Conservation (phyloP, 2,329 filamentous ascomycete species). For the Apiospora saccharicola region DNA sequence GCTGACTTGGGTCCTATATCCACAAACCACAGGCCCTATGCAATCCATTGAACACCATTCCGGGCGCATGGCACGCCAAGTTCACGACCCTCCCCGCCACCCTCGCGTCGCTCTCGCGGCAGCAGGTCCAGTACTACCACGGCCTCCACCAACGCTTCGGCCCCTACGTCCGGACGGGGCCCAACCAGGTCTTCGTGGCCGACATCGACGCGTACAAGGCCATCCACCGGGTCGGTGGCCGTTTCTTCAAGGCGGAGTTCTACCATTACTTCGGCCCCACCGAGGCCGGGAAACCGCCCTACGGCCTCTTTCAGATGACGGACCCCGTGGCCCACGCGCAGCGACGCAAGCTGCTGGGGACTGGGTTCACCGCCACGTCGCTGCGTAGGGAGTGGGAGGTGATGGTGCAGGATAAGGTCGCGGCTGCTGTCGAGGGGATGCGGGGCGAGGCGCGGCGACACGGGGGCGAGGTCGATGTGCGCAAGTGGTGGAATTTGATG, state of each 20-base stretch:
- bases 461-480: slow-evolving; percentile 51
- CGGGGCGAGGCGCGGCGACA: neutral
- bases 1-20: too few species aligned
- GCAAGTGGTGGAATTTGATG: slow-evolving; percentile 63
- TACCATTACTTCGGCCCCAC: slow-evolving; percentile 30
- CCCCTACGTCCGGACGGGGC: slow-evolving; percentile 39
- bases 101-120: neutral
- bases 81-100: slow-evolving; percentile 13
- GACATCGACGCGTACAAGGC: slow-evolving; percentile 32
- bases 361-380: slow-evolving; percentile 46
- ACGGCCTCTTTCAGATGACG: slow-evolving; percentile 49
- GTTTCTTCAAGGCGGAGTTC: slow-evolving; percentile 36
- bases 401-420: slow-evolving; percentile 26
- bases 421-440: slow-evolving; percentile 10
- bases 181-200: slow-evolving; percentile 37
- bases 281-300: slow-evolving; percentile 19
- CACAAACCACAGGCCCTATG: neutral
- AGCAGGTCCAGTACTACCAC: slow-evolving; percentile 22
- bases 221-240: slow-evolving; percentile 38
- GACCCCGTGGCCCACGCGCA: slow-evolving; percentile 47
- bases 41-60: slow-evolving; percentile 4
- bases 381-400: slow-evolving; percentile 54
- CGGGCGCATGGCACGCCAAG: slow-evolving; percentile 21
- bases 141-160: slow-evolving; percentile 29
- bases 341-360: slow-evolving; percentile 50